A percentile compares a stretch with the other conserved stretches of the same genome.
Conservation (phyloP, 495 filamentous ascomycete species). For the Penicillium mononematosum region DNA sequence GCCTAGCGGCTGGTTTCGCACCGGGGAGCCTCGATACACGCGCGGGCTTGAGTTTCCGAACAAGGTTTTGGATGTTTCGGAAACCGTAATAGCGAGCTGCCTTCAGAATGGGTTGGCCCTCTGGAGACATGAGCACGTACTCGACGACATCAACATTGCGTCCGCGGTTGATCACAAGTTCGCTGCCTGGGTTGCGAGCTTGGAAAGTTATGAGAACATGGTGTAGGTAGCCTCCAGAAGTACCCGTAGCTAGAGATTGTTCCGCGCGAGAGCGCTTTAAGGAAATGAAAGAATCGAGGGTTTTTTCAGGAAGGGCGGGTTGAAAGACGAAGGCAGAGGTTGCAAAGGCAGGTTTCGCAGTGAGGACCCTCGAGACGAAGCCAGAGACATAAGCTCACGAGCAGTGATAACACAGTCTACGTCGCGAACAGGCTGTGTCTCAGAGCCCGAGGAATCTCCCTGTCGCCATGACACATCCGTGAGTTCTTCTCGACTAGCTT, state of each 20-base stretch:
- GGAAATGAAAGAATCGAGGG: slow-evolving; percentile 70
- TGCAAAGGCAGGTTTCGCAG: slow-evolving; percentile 66
- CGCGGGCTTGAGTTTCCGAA: slow-evolving; percentile 80
- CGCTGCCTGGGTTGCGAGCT: slow-evolving; percentile 63
- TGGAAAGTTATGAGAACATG: slow-evolving; percentile 74
- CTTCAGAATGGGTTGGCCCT: slow-evolving; percentile 63
- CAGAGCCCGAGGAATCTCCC: slow-evolving; percentile 21
- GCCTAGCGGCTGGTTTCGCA: slow-evolving; percentile 41
- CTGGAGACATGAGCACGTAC: slow-evolving; percentile 59
- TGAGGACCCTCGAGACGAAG: slow-evolving; percentile 70
- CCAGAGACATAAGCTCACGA: slow-evolving; percentile 85
- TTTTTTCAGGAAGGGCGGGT: slow-evolving; percentile 61
- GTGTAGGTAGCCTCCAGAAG: slow-evolving; percentile 85
- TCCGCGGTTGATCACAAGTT: slow-evolving; percentile 66
- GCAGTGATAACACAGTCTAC: slow-evolving; percentile 97
- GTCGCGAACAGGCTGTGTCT: slow-evolving; percentile 64
- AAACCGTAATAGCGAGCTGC: slow-evolving; percentile 94
- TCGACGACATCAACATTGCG: slow-evolving; percentile 90
- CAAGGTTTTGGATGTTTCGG: slow-evolving; percentile 95
- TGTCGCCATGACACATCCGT: slow-evolving; percentile 73
- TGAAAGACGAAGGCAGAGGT: slow-evolving; percentile 38
- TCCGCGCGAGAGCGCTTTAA: slow-evolving; percentile 20
- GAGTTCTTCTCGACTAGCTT: slow-evolving; percentile 89
- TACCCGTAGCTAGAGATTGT: slow-evolving; percentile 54
- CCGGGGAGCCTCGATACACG: slow-evolving; percentile 74